A percentile compares a stretch with the other conserved stretches of the same genome.
Evolutionary conservation across 495 filamentous ascomycete species (phyloP).

Genomic region (Penicillium simplicissimum): DNA sequence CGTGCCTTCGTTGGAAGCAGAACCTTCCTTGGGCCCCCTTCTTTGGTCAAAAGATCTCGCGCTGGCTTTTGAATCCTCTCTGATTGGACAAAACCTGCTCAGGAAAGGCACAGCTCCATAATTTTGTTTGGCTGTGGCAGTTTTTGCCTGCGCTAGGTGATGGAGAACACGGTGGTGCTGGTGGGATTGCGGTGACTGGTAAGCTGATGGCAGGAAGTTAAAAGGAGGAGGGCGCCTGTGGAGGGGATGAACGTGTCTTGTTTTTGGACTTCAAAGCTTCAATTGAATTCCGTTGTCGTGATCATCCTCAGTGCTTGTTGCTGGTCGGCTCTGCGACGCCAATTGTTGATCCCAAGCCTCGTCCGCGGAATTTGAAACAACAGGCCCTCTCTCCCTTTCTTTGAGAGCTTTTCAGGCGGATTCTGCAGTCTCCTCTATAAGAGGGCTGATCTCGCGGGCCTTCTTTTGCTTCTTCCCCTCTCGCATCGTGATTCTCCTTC

Average conservation of each 20-base stretch:
- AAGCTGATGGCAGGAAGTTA: slow-evolving; percentile 14
- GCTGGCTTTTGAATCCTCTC: slow-evolving; percentile 22
- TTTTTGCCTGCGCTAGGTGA: slow-evolving; percentile 12
- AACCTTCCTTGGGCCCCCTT: background rate
- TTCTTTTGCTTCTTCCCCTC: background rate
- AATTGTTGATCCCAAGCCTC: slow-evolving; percentile 5
- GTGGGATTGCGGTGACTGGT: slow-evolving; percentile 15
- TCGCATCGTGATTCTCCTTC: background rate
- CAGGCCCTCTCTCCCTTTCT: background rate
- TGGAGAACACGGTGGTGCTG: slow-evolving; percentile 2
- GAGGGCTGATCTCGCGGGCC: background rate
- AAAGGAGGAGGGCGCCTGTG: slow-evolving; percentile 12
- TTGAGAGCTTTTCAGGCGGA: background rate
- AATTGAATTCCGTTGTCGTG: background rate
- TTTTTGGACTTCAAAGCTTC: background rate
- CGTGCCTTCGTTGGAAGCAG: background rate
- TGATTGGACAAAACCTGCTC: slow-evolving; percentile 20
- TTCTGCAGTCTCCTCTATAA: background rate
- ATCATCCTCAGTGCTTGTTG: background rate
- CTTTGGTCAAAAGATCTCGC: background rate
- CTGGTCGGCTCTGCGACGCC: background rate
- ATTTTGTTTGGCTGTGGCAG: slow-evolving; percentile 5
- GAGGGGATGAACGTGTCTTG: background rate
- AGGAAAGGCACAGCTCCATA: slow-evolving; percentile 11
- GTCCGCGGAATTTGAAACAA: slow-evolving; percentile 5